phyloP scores from a whole-genome alignment of 2,329 filamentous ascomycete species.

The Cladosporium sp. region DNA sequence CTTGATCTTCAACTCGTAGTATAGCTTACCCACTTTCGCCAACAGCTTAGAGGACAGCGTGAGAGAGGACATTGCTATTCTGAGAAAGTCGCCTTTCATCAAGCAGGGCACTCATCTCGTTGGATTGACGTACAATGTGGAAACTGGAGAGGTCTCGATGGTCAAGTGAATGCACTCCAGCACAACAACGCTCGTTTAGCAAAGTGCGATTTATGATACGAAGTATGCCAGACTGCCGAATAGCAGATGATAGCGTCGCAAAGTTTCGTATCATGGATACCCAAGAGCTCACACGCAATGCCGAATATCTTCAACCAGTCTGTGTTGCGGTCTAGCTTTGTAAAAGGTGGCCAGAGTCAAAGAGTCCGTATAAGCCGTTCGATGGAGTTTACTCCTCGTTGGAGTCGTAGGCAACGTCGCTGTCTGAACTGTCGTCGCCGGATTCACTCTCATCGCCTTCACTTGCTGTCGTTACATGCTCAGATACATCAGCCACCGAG shows the following conservation, averaged over 20 bases:
- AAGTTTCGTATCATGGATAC: neutral
- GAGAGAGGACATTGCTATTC: conserved; percentile 28
- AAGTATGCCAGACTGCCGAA: neutral
- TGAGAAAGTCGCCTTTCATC: conserved; percentile 27
- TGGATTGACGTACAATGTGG: conserved; percentile 18
- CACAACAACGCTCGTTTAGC: neutral
- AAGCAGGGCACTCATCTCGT: conserved; percentile 22
- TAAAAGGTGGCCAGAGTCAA: neutral
- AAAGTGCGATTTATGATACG: neutral
- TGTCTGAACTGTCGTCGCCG: neutral
- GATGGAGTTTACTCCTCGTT: neutral
- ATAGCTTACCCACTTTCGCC: neutral
- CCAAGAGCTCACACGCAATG: neutral
- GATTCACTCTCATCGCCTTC: neutral
- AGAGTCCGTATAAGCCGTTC: neutral
- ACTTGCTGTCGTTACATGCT: neutral
- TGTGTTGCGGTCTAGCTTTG: neutral
- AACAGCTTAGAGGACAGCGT: conserved; percentile 8
- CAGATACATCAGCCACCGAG: neutral
- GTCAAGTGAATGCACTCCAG: neutral
- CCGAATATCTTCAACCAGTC: neutral
- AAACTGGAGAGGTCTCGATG: neutral
- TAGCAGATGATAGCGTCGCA: neutral
- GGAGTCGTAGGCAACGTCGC: conserved; percentile 7
- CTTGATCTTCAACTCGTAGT: conserved; percentile 21